These are phyloP conservation scores for Polygonum maritimum DNA, from an alignment of 148 eudicot genomes.

Conservation along the genomic window DNA sequence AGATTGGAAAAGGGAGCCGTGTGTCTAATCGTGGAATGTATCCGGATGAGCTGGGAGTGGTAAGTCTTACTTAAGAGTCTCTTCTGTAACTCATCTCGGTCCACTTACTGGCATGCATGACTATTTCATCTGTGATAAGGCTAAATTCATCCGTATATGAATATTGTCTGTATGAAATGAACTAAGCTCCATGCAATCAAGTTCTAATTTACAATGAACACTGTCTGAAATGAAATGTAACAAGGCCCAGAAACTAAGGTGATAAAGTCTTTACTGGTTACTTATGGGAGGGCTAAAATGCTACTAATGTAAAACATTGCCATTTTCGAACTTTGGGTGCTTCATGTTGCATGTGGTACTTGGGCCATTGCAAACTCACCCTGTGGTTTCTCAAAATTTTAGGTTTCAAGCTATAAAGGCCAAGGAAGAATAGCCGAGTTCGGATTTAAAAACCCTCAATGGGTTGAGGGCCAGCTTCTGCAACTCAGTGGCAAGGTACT, in stretches of 20 bases:
- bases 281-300: too few relatives aligned
- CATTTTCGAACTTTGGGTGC: background rate
- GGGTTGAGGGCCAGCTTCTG: conserved; percentile 96
- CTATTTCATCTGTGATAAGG: background rate
- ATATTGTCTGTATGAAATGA: too few relatives aligned
- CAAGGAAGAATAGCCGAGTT: conserved; percentile 94
- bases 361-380: conserved; percentile 8
- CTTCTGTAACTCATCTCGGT: background rate
- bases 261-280: too few relatives aligned
- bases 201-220: too few relatives aligned
- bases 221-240: too few relatives aligned
- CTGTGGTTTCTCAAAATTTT: conserved; percentile 9
- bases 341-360: background rate
- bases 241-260: too few relatives aligned
- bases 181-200: too few relatives aligned
- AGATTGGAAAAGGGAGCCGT: conserved; percentile 72
- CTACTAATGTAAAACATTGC: background rate
- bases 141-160: background rate
- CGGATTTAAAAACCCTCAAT: conserved; percentile 70
- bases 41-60: conserved; percentile 97
- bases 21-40: conserved; percentile 62
- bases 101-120: background rate
- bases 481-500: conserved; percentile 93
- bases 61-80: conserved; percentile 18
- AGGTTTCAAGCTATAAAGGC: conserved; percentile 85